Evolutionary conservation across 2,329 filamentous ascomycete genomes (phyloP), one percentile per base, ranked within the genome.

Genomic region (Trichophyton schoenleinii): DNA sequence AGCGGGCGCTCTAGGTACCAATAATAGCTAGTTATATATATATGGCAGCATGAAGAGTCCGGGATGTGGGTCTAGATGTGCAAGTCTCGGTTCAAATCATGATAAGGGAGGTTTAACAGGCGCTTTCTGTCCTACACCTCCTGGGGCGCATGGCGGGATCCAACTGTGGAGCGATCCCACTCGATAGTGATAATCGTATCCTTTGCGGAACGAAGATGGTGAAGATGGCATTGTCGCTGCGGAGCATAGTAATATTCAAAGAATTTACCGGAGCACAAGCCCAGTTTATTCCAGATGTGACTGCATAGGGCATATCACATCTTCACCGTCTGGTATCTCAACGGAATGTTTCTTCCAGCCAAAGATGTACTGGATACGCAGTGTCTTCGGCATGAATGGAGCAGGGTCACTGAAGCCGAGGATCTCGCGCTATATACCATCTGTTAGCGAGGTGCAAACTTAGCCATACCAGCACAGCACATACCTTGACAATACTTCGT

Each of bases 361-460:
- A 66, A 75, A 78, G n/a, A 52, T 68, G 63, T 78, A 78, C 71
- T 73, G 72, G 52, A 77, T 69, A 64, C 68, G 73, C 63, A 78
- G 62, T 20, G 63, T 69, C 64, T 78, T 78, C 18, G 72, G 70
- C 42, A 71, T 63, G 20, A 77, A 67, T 28, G 75, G 75, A 4
- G 74, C 73, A 20, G 75, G 75, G 57, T 78, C 75, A 60, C 75
- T 69, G 67, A 77, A 78, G 0, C 75, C 75, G 18, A 75, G 63
- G 20, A 77, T 72, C 64, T 76, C 69, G 62, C 72, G 74, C 75
- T 76, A 62, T 60, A 57, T 44, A 42, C 63, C 8, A 48, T 15
- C 58, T 53, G 42, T 64, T 15, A 53, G n/a, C 60, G 4, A 20
- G 28, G 6, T 28, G 15, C 18, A 31, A 1, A 7, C 34, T 28